A percentile compares a stretch with the other conserved stretches of the same genome.
Evolutionary conservation across 441 rosid genomes (phyloP).

Genomic region (Omphalea diandra): DNA sequence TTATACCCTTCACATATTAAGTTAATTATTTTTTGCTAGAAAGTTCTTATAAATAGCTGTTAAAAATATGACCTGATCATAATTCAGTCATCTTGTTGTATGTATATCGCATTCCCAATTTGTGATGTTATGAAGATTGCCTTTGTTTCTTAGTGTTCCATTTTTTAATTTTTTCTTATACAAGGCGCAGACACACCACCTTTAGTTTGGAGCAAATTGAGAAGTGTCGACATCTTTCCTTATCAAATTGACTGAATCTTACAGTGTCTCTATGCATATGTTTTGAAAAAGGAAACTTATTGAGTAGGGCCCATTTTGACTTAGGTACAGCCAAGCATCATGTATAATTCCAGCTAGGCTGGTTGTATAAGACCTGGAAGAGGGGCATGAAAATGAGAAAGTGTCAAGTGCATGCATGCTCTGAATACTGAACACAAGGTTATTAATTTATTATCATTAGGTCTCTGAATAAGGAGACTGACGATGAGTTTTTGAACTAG

Average conservation of each 20-base stretch:
- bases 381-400: not conserved
- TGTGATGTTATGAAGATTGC: not conserved
- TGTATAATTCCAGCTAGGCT: slow-evolving; percentile 7
- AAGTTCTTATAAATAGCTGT: not conserved
- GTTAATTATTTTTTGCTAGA: not conserved
- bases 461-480: not conserved
- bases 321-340: not conserved
- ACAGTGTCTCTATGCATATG: not conserved
- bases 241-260: slow-evolving; percentile 14
- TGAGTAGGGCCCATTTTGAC: slow-evolving; percentile 12
- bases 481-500: not conserved
- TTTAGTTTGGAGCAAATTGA: slow-evolving; percentile 12
- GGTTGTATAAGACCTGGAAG: slow-evolving; percentile 8
- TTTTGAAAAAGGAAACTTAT: slow-evolving; percentile 11
- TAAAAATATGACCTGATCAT: too few species aligned
- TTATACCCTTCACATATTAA: too few species aligned
- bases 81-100: not conserved
- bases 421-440: slow-evolving; percentile 5
- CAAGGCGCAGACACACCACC: slow-evolving; percentile 17
- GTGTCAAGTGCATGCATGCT: slow-evolving; percentile 17
- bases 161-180: not conserved
- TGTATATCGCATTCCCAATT: not conserved
- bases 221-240: slow-evolving; percentile 8
- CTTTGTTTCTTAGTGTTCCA: not conserved
- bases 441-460: too few species aligned